Conservation (phyloP, 2,329 filamentous ascomycete genomes). For the Phaeosphaeria sp. region DNA sequence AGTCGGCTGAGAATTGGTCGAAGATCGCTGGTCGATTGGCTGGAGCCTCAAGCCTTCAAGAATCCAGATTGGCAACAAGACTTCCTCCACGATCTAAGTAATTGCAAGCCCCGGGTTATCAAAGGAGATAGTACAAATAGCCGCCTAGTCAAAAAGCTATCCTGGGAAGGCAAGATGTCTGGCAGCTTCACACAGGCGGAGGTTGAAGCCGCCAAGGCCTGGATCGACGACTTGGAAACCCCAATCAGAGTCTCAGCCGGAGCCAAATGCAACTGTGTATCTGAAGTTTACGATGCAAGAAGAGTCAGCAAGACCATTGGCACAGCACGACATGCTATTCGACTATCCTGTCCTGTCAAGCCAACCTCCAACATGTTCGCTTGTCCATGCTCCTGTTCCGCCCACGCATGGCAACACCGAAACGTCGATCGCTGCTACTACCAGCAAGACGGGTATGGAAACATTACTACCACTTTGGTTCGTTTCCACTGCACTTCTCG, state of each 20-base stretch:
- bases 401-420: neutral
- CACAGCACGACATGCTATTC: constrained; percentile 9
- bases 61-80: constrained; percentile 42
- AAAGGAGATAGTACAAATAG: constrained; percentile 51
- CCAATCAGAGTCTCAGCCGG: neutral
- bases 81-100: constrained; percentile 47
- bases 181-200: constrained; percentile 57
- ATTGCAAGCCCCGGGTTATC: constrained; percentile 51
- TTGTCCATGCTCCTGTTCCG: neutral
- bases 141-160: constrained; percentile 51
- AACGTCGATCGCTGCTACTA: neutral
- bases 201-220: constrained; percentile 44
- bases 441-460: neutral
- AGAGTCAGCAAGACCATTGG: neutral
- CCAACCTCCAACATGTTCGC: neutral
- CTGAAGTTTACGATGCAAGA: constrained; percentile 25
- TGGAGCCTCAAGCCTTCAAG: constrained; percentile 44
- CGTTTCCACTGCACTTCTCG: constrained; percentile 46
- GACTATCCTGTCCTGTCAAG: constrained; percentile 16
- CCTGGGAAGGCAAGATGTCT: constrained; percentile 59
- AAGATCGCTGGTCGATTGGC: constrained; percentile 50
- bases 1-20: constrained; percentile 51
- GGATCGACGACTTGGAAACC: constrained; percentile 49
- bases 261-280: constrained; percentile 21
- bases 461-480: constrained; percentile 44